These are phyloP conservation scores for Tolypocladium pustulatum DNA, from an alignment of 2,329 filamentous ascomycete genomes.

Conservation along the genomic window DNA sequence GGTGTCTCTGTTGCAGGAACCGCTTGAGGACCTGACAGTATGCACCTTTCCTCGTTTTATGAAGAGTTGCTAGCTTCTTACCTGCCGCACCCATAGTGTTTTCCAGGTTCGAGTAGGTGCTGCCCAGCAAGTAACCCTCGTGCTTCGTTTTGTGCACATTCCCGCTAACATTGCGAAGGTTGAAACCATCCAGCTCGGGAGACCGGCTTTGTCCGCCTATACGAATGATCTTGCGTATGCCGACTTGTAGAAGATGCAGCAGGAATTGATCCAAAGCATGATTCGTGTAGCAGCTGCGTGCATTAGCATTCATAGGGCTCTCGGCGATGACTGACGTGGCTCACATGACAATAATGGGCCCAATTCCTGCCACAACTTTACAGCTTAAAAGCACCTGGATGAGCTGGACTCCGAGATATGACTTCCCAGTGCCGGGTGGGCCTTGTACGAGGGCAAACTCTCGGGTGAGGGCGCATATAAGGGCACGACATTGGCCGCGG, in stretches of 20 bases:
- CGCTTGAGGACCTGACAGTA: too few relatives aligned
- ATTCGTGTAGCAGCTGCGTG: constrained; percentile 41
- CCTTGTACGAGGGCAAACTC: constrained; percentile 56
- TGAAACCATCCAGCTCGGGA: constrained; percentile 38
- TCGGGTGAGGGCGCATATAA: constrained; percentile 41
- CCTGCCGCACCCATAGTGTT: too few relatives aligned
- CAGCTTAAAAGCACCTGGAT: constrained; percentile 43
- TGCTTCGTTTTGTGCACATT: constrained; percentile 20
- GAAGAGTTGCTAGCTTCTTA: too few relatives aligned
- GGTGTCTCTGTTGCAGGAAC: too few relatives aligned
- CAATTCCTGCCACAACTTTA: constrained; percentile 26
- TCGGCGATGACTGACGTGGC: too few relatives aligned
- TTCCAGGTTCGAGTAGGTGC: too few relatives aligned
- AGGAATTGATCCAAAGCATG: constrained; percentile 47
- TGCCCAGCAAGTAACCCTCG: constrained; percentile 10
- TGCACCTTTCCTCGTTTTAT: too few relatives aligned
- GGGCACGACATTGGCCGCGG: constrained; percentile 34
- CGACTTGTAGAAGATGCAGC: constrained; percentile 42
- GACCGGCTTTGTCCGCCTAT: constrained; percentile 55
- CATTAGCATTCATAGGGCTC: too few relatives aligned
- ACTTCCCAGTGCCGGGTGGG: constrained; percentile 61
- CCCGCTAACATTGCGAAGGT: constrained; percentile 31
- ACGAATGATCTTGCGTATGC: constrained; percentile 42
- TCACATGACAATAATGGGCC: constrained; percentile 43
- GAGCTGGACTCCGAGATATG: constrained; percentile 48